Evolutionary conservation across 2,329 filamentous ascomycete species (phyloP), one percentile per base, ranked within the genome.

Genomic region (Colletotrichum sp.): DNA sequence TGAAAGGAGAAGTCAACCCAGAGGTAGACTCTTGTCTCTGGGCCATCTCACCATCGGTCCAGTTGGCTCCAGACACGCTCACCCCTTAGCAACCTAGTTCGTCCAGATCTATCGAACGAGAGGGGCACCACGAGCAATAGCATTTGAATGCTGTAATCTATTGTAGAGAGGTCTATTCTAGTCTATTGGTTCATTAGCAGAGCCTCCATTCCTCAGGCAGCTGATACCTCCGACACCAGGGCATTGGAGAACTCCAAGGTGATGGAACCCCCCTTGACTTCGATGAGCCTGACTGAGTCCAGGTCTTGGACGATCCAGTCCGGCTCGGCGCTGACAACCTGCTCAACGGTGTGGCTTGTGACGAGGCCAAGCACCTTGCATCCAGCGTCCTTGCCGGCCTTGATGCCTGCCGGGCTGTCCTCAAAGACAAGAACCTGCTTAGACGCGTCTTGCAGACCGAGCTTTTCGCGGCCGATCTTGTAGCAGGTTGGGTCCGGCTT

Each of bases 241-340:
- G 91, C 91, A 84, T 95, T 89, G 75, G 85, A 87, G 79, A 98
- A 91, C 86, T 95, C 92, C 78, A 98, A 84, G 78, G 90, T 91
- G 71, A 94, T 89, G 78, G 85, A 86, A n/a, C 91, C 92, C 67
- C 87, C 89, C 76, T 89, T 87, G 78, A 85, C 86, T 68, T 90
- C 88, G 76, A 92, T 86, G 80, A 98, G 86, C 79, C 85, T 91
- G 77, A 98, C 91, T 78, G 94, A 96, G 73, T 89, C 88, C 86
- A 98, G 88, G 85, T 98, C 95, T 84, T 89, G 88, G 73, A 98
- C 93, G 68, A 98, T 92, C 93, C 95, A 98, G 87, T 98, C 95
- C 60, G 96, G 95, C n/a, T 92, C 93, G 6, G 95, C 95, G 63
- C 90, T 91, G 76, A 89, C 86, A 66, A 98, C 89, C 86, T 96